phyloP scores from a whole-genome alignment of 495 filamentous ascomycete species.

The Bacidia rubella region DNA sequence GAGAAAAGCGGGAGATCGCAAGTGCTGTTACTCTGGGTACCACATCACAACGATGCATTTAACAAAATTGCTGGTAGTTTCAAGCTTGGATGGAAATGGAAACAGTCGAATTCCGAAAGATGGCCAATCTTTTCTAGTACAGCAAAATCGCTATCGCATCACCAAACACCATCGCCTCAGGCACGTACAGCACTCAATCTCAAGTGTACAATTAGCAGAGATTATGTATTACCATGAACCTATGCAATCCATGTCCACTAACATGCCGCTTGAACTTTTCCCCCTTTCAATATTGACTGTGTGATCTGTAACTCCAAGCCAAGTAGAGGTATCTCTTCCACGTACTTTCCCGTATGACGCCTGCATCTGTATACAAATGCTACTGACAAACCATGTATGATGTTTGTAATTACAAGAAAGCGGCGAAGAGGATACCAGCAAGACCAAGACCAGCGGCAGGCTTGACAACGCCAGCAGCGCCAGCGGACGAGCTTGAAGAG shows the following conservation, averaged over 20 bases:
- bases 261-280: background rate
- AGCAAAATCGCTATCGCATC: too few species aligned
- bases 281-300: background rate
- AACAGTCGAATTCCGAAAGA: too few species aligned
- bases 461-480: constrained; percentile 11
- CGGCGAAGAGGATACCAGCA: constrained; percentile 35
- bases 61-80: too few species aligned
- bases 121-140: too few species aligned
- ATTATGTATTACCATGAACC: background rate
- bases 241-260: background rate
- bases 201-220: background rate
- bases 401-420: constrained; percentile 27
- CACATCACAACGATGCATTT: too few species aligned
- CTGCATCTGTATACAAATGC: background rate
- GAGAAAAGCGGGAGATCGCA: background rate
- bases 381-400: background rate
- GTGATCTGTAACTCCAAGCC: too few species aligned
- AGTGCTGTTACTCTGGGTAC: too few species aligned
- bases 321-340: background rate
- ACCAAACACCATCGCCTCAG: too few species aligned
- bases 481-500: background rate
- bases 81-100: too few species aligned
- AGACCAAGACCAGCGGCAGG: constrained; percentile 22
- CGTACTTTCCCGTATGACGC: background rate
- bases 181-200: too few species aligned